phyloP scores from a whole-genome alignment of 768 basidiomycete species.

The Boletus rubropictus region DNA sequence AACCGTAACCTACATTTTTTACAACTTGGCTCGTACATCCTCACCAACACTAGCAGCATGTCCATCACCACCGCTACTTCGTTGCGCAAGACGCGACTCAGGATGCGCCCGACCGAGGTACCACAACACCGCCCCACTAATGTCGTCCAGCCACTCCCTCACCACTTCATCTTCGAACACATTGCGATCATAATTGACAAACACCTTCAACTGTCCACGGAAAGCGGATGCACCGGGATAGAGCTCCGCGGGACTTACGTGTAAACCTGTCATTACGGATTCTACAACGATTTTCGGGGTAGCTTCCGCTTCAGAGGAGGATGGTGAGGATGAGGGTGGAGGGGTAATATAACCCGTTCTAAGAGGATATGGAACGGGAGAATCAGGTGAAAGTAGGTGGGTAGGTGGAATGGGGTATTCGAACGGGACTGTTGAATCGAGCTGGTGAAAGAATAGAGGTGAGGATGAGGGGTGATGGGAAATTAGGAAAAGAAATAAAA shows the following conservation, averaged over 20 bases:
- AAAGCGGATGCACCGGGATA: constrained; percentile 39
- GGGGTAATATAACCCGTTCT: constrained; percentile 7
- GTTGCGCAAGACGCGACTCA: background rate
- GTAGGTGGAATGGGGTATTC: constrained; percentile 31
- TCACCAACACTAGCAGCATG: background rate
- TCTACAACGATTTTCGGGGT: constrained; percentile 13
- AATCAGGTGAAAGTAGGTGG: constrained; percentile 21
- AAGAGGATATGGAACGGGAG: constrained; percentile 8
- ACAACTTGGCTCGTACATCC: background rate
- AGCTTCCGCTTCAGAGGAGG: background rate
- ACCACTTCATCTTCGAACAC: constrained; percentile 39
- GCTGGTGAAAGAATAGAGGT: constrained; percentile 16
- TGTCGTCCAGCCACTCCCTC: constrained; percentile 45
- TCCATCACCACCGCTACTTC: background rate
- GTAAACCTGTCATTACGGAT: constrained; percentile 23
- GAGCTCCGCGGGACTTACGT: constrained; percentile 40
- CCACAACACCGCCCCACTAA: constrained; percentile 30
- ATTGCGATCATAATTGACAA: constrained; percentile 40
- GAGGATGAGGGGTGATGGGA: background rate
- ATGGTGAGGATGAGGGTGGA: background rate
- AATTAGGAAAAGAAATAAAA: background rate
- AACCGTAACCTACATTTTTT: too few species aligned
- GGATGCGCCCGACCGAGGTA: constrained; percentile 24
- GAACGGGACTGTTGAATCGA: constrained; percentile 31
- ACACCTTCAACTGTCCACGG: constrained; percentile 30